A percentile compares a stretch with the other conserved stretches of the same genome.
phyloP scores from a whole-genome alignment of 208 protist species.

The Polymyxa betae region DNA sequence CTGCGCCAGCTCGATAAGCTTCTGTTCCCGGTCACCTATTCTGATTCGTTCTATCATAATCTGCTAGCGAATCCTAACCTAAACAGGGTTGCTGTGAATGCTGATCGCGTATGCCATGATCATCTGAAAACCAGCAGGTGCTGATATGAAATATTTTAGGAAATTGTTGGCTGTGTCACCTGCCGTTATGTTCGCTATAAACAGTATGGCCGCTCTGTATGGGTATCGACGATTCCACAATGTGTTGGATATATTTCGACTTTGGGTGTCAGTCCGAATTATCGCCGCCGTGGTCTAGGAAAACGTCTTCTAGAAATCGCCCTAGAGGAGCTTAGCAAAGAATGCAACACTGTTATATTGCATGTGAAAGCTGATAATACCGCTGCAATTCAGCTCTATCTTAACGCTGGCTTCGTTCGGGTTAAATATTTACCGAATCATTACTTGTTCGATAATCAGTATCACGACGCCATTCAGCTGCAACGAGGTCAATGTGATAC shows the following conservation, averaged over 20 bases:
- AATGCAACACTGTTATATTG: not conserved
- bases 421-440: not conserved
- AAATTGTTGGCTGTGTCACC: not conserved
- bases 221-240: not conserved
- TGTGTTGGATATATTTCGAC: not conserved
- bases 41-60: not conserved
- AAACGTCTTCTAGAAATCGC: not conserved
- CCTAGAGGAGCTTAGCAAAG: not conserved
- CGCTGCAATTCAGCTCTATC: not conserved
- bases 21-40: conserved; percentile 3
- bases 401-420: not conserved
- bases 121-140: not conserved
- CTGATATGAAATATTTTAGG: not conserved
- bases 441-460: not conserved
- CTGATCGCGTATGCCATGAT: not conserved
- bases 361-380: not conserved
- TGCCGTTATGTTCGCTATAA: not conserved
- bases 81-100: not conserved
- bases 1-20: not conserved
- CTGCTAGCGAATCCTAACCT: not conserved
- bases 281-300: not conserved
- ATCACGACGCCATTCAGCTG: not conserved
- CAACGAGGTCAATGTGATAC: not conserved
- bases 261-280: not conserved
- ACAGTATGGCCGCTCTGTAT: not conserved